phyloP scores from a whole-genome alignment of 768 basidiomycete genomes.

The Hericium erinaceus region DNA sequence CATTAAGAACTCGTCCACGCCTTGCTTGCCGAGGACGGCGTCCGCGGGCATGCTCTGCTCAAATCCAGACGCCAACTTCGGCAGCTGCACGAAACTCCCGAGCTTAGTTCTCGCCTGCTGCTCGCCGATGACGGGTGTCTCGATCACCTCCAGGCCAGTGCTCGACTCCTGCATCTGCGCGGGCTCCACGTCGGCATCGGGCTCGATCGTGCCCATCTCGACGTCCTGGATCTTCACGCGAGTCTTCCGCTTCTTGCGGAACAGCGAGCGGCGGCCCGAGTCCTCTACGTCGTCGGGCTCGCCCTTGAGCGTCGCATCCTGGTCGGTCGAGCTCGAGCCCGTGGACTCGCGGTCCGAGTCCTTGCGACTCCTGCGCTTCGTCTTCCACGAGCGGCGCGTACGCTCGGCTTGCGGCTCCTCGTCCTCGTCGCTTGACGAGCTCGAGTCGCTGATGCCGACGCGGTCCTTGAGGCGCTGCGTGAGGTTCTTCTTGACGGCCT shows the following conservation, averaged over 20 bases:
- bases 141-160: background rate
- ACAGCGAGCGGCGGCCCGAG: slow-evolving; percentile 6
- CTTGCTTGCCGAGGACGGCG: slow-evolving; percentile 67
- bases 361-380: background rate
- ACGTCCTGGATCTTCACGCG: slow-evolving; percentile 17
- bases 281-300: slow-evolving; percentile 13
- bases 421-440: slow-evolving; percentile 37
- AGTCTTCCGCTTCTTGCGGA: slow-evolving; percentile 16
- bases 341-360: slow-evolving; percentile 2
- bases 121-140: background rate
- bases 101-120: slow-evolving; percentile 10
- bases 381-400: slow-evolving; percentile 3
- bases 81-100: slow-evolving; percentile 21
- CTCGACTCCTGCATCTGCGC: slow-evolving; percentile 20
- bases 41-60: slow-evolving; percentile 89
- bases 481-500: slow-evolving; percentile 71
- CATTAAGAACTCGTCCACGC: slow-evolving; percentile 79
- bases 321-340: slow-evolving; percentile 13
- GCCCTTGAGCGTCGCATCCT: slow-evolving; percentile 16
- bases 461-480: slow-evolving; percentile 69
- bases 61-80: slow-evolving; percentile 18
- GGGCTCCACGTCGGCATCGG: slow-evolving; percentile 12
- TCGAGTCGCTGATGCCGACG: slow-evolving; percentile 46
- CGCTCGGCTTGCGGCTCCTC: slow-evolving; percentile 23
- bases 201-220: slow-evolving; percentile 21